Evolutionary conservation across 805 yeast species (phyloP).

Genomic region (Wickerhamiella bombiphila): DNA sequence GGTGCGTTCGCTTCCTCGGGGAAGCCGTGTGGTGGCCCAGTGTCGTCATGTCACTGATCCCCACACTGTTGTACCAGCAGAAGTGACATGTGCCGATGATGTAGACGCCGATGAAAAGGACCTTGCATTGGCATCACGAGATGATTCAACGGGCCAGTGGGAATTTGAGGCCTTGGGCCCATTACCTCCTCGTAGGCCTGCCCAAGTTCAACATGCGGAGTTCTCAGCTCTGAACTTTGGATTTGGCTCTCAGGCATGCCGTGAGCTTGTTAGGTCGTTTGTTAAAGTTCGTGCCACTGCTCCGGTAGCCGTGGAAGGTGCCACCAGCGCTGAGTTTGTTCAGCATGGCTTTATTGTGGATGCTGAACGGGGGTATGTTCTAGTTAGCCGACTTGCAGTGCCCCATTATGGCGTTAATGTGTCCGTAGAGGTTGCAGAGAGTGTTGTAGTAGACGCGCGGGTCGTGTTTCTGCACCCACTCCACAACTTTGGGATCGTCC

Average conservation of each 20-base stretch:
- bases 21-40: constrained; percentile 50
- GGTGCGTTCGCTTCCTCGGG: constrained; percentile 64
- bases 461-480: constrained; percentile 79
- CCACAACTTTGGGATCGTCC: constrained; percentile 67
- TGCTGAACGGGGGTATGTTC: constrained; percentile 61
- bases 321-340: constrained; percentile 42
- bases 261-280: constrained; percentile 23
- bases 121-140: constrained; percentile 50
- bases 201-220: constrained; percentile 48
- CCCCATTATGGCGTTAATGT: constrained; percentile 76
- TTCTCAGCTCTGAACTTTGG: constrained; percentile 23
- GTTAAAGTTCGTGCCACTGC: constrained; percentile 52
- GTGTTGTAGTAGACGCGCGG: constrained; percentile 62
- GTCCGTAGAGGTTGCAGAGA: constrained; percentile 68
- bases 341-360: constrained; percentile 74
- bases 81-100: constrained; percentile 15
- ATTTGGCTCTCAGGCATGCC: constrained; percentile 37
- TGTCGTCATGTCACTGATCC: constrained; percentile 69
- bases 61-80: constrained; percentile 53
- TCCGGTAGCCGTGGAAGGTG: constrained; percentile 66
- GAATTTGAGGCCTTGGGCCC: constrained; percentile 37
- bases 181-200: constrained; percentile 41
- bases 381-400: constrained; percentile 62
- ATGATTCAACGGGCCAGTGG: constrained; percentile 45
- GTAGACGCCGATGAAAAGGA: constrained; percentile 25